A percentile compares a stretch with the other conserved stretches of the same genome.
phyloP scores from a whole-genome alignment of 352 stramenopile species.

The Pythium dissimile region DNA sequence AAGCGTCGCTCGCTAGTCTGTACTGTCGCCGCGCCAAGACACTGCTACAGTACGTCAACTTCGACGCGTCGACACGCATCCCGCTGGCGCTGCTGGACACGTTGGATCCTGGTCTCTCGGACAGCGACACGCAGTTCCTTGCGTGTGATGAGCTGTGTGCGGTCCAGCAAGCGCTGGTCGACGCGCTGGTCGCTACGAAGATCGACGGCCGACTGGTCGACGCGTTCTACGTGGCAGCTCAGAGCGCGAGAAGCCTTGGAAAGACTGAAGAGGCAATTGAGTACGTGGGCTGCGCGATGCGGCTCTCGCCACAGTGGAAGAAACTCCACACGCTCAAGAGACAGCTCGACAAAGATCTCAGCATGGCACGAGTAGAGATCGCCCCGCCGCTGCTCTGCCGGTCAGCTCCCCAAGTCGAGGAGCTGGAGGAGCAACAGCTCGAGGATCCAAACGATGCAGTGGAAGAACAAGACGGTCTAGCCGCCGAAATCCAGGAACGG shows the following conservation, averaged over 20 bases:
- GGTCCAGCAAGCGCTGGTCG: slow-evolving; percentile 42
- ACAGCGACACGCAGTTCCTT: not conserved
- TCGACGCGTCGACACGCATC: slow-evolving; percentile 1
- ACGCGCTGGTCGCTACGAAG: slow-evolving; percentile 26
- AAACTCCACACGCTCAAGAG: slow-evolving; percentile 30
- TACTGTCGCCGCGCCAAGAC: slow-evolving; percentile 10
- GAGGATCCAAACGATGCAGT: slow-evolving; percentile 9
- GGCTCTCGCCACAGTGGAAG: slow-evolving; percentile 14
- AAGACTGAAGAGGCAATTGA: slow-evolving; percentile 27
- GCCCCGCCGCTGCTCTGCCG: slow-evolving; percentile 14
- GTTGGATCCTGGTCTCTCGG: not conserved
- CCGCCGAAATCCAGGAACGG: not conserved
- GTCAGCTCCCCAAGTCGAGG: slow-evolving; percentile 2
- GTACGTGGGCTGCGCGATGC: slow-evolving; percentile 21
- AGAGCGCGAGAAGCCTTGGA: slow-evolving; percentile 40
- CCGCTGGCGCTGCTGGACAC: slow-evolving; percentile 2
- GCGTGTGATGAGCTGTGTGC: slow-evolving; percentile 15
- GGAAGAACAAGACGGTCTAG: not conserved
- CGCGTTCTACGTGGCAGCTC: slow-evolving; percentile 33
- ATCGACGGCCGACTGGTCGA: not conserved
- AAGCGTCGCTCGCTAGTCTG: not conserved
- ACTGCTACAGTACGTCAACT: slow-evolving; percentile 10
- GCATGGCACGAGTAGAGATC: not conserved
- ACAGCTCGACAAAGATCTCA: slow-evolving; percentile 32
- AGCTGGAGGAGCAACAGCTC: slow-evolving; percentile 1